Percentiles rank a stretch among this genome's conserved stretches.
phyloP scores from a whole-genome alignment of 495 filamentous ascomycete genomes.

The Aspergillus coremiiformis region DNA sequence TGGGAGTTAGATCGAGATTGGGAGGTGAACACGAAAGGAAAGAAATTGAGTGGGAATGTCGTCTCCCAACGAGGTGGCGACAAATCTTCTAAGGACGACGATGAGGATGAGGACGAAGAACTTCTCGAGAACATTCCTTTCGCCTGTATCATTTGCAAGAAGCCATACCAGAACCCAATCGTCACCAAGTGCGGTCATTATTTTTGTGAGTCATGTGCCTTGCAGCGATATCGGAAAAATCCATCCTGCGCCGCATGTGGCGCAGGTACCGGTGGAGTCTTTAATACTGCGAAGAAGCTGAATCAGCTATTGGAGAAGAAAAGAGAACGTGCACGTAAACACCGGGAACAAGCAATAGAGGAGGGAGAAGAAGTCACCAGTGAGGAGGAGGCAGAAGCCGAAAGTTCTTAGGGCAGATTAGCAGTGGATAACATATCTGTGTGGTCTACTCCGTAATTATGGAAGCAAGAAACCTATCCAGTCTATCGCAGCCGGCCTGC shows the following conservation, averaged over 20 bases:
- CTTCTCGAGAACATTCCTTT: constrained; percentile 86
- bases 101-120: constrained; percentile 64
- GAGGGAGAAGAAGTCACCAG: constrained; percentile 62
- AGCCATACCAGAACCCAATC: constrained; percentile 72
- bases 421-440: neutral
- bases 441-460: neutral
- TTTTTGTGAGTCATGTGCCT: constrained; percentile 85
- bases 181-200: constrained; percentile 91
- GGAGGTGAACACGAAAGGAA: constrained; percentile 76
- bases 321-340: constrained; percentile 57
- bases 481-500: constrained; percentile 19
- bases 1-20: constrained; percentile 95
- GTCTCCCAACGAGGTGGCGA: constrained; percentile 53
- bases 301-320: constrained; percentile 80
- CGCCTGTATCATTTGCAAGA: constrained; percentile 87
- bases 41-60: constrained; percentile 54
- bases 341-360: constrained; percentile 62
- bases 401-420: neutral
- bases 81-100: constrained; percentile 37
- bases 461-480: neutral
- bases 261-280: constrained; percentile 76
- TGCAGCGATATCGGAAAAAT: constrained; percentile 73
- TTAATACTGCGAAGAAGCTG: constrained; percentile 80
- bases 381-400: constrained; percentile 47
- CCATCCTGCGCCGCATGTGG: constrained; percentile 83